A percentile compares a stretch with the other conserved stretches of the same genome.
Conservation (phyloP, 176 grass and related monocot genomes). For the Cenchrus fungigraminus region DNA sequence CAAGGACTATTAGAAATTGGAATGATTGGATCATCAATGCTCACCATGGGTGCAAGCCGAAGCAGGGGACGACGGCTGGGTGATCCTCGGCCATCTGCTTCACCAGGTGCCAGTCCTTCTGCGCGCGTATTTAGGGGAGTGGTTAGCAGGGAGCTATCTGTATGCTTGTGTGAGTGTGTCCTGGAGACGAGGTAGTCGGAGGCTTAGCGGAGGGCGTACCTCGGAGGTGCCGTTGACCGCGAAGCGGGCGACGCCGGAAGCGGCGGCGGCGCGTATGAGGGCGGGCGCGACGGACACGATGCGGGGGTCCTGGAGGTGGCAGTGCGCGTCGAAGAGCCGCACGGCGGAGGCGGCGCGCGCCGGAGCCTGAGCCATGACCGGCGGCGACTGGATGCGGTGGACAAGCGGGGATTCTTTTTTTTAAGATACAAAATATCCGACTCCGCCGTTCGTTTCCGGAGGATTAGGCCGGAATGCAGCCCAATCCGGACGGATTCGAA, state of each 20-base stretch:
- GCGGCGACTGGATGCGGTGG: not conserved
- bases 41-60: slow-evolving; percentile 84
- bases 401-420: not conserved
- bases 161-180: not conserved
- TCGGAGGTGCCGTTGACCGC: slow-evolving; percentile 81
- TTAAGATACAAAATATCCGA: too few relatives aligned
- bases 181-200: not conserved
- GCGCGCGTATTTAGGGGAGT: not conserved
- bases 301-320: slow-evolving; percentile 86
- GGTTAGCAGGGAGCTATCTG: not conserved
- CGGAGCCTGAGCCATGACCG: slow-evolving; percentile 43
- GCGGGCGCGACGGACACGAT: slow-evolving; percentile 52
- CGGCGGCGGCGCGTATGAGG: slow-evolving; percentile 63
- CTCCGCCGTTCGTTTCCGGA: too few relatives aligned
- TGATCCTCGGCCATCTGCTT: slow-evolving; percentile 80
- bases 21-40: not conserved
- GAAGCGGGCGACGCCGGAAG: slow-evolving; percentile 71
- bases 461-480: too few relatives aligned
- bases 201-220: slow-evolving; percentile 15
- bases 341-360: slow-evolving; percentile 31
- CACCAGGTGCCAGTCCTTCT: slow-evolving; percentile 84
- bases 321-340: slow-evolving; percentile 84
- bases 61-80: slow-evolving; percentile 74
- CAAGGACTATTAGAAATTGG: too few relatives aligned
- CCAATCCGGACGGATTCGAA: too few relatives aligned